Base-by-base conservation (phyloP, 169 alveolate genomes). In the Cytauxzoon felis region DNA sequence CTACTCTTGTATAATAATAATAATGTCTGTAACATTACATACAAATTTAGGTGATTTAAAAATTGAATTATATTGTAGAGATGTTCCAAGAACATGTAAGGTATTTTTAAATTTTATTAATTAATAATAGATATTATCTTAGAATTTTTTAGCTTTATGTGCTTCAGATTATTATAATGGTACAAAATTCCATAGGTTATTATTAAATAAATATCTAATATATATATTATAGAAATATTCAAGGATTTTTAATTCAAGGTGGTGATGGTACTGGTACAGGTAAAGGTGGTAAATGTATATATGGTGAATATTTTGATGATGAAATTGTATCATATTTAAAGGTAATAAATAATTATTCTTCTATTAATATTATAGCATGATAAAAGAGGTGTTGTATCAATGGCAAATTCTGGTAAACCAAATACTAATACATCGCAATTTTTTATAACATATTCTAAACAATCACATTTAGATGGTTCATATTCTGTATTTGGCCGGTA, bases 221-320 rank as follows among this genome's bases (percentile, higher is more conserved):
- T 19, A 3, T 34, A 13, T 30, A 11, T 6, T 30, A 82, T 75
- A 94, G 98, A 82, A 89, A 96, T 42, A 93, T 97, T 19, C 91
- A 91, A 72, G 96, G 97, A 32, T 97, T 97, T 76, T 91, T 94
- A 82, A 91, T 97, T 42, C 98, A 97, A 88, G 98, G 97, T 7
- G 99, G 99, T 3, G 99, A 96, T 68, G 98, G 98, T 0, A 94
- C 98, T 7, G 97, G 97, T 51, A 93, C 97, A 13, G 99, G 99
- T 52, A 92, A 93, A 63, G 99, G 99, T 7, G 99, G 99, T 8
- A 96, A 93, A 82, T 93, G 98, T 60, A 94, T 95, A 32, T 97
- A 92, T 72, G 98, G 98, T 9, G 90, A 82, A 16, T 95, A 92
- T 42, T 96, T 97, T 71, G 93, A 91, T 63, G 98, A 97, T 78